These are phyloP conservation scores for Talaromyces sp. DNA, from an alignment of 2,329 filamentous ascomycete genomes.

Conservation along the genomic window DNA sequence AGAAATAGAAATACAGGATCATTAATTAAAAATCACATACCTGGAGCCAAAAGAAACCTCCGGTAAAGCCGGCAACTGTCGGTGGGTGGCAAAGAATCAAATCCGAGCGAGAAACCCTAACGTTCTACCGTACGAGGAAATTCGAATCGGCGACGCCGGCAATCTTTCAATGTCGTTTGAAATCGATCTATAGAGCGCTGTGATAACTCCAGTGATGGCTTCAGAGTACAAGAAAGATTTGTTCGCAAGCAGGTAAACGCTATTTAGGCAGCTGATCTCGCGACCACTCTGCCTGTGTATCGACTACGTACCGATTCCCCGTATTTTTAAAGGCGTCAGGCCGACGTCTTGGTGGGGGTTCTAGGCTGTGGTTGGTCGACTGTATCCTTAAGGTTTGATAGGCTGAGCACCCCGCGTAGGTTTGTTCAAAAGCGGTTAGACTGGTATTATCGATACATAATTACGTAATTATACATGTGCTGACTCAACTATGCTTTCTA, in stretches of 20 bases:
- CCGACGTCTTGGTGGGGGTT: background rate
- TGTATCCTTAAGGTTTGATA: background rate
- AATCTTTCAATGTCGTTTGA: background rate
- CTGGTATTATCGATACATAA: background rate
- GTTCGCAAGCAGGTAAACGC: background rate
- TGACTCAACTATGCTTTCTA: constrained; percentile 39
- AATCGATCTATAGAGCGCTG: background rate
- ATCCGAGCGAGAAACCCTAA: constrained; percentile 1
- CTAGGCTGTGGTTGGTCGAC: background rate
- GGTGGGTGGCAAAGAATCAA: background rate
- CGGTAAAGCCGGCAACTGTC: background rate
- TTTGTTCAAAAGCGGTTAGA: background rate
- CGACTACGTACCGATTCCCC: background rate
- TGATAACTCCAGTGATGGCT: background rate
- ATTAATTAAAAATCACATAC: background rate
- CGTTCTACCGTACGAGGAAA: background rate
- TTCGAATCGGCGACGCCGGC: background rate
- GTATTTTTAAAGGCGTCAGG: background rate
- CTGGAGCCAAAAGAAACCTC: background rate
- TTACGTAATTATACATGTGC: background rate
- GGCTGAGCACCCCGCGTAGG: background rate
- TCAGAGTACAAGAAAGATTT: too few species aligned
- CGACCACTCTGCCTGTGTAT: background rate
- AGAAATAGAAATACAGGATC: background rate
- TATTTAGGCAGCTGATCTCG: constrained; percentile 10